Conservation (phyloP, 306 rosid species). For the Cercis canadensis region DNA sequence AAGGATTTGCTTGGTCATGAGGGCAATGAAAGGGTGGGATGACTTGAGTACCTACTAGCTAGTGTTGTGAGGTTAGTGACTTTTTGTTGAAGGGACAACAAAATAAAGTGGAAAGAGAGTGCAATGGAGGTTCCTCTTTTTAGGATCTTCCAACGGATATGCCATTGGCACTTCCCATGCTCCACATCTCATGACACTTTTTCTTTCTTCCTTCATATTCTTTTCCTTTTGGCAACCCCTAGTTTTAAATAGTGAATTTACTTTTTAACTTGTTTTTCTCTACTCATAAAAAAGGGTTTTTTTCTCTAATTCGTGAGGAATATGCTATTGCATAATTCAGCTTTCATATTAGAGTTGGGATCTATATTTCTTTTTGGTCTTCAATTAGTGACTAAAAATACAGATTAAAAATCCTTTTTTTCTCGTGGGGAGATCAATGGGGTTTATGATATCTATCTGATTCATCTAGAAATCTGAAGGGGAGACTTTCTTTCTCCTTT, state of each 20-base stretch:
- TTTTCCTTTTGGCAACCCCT: constrained; percentile 32
- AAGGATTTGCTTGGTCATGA: constrained; percentile 56
- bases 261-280: constrained; percentile 30
- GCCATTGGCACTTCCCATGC: constrained; percentile 58
- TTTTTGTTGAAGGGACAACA: constrained; percentile 43
- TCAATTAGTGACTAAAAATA: background rate
- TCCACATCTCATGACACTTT: constrained; percentile 54
- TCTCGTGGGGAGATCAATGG: background rate
- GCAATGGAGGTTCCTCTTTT: constrained; percentile 54
- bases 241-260: constrained; percentile 32
- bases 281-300: too few species aligned
- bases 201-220: constrained; percentile 34
- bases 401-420: background rate
- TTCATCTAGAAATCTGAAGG: too few species aligned
- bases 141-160: constrained; percentile 95
- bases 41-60: constrained; percentile 63
- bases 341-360: background rate
- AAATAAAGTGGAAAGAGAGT: constrained; percentile 46
- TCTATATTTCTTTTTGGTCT: background rate
- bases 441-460: too few species aligned
- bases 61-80: constrained; percentile 50
- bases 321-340: background rate
- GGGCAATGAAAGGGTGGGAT: constrained; percentile 61
- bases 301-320: constrained; percentile 15
- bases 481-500: too few species aligned